These are phyloP conservation scores for Candida khao-thaluensis DNA, from an alignment of 805 yeast species.

Conservation along the genomic window DNA sequence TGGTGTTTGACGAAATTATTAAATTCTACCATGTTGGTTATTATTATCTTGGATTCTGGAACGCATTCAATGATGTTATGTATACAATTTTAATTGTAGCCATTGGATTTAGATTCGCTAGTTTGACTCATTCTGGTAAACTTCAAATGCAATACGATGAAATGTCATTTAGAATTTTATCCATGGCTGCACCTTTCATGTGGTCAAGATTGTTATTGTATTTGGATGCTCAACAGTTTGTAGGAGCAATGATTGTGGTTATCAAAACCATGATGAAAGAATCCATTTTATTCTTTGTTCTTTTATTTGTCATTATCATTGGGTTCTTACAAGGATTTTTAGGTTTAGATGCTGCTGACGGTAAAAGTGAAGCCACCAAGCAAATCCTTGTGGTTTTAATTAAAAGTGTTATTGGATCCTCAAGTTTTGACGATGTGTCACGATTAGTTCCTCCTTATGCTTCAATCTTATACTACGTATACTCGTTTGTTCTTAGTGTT, in stretches of 20 bases:
- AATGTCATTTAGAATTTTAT: conserved; percentile 64
- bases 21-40: conserved; percentile 77
- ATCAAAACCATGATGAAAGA: conserved; percentile 85
- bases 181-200: conserved; percentile 83
- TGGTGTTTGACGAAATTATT: conserved; percentile 61
- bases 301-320: conserved; percentile 64
- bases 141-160: conserved; percentile 44
- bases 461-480: conserved; percentile 69
- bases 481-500: conserved; percentile 71
- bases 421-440: conserved; percentile 67
- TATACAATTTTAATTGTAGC: conserved; percentile 56
- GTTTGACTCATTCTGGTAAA: conserved; percentile 24
- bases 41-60: conserved; percentile 74
- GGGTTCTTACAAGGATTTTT: conserved; percentile 87
- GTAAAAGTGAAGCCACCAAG: conserved; percentile 70
- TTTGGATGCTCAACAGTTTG: conserved; percentile 76
- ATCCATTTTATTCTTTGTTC: conserved; percentile 75
- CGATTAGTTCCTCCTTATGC: conserved; percentile 85
- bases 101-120: conserved; percentile 52
- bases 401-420: conserved; percentile 71
- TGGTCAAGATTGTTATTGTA: conserved; percentile 78
- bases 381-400: conserved; percentile 63
- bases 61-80: conserved; percentile 70
- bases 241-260: conserved; percentile 87
- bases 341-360: conserved; percentile 87